These are phyloP conservation scores for Talaromyces islandicus DNA, from an alignment of 2,329 filamentous ascomycete genomes.

Conservation along the genomic window DNA sequence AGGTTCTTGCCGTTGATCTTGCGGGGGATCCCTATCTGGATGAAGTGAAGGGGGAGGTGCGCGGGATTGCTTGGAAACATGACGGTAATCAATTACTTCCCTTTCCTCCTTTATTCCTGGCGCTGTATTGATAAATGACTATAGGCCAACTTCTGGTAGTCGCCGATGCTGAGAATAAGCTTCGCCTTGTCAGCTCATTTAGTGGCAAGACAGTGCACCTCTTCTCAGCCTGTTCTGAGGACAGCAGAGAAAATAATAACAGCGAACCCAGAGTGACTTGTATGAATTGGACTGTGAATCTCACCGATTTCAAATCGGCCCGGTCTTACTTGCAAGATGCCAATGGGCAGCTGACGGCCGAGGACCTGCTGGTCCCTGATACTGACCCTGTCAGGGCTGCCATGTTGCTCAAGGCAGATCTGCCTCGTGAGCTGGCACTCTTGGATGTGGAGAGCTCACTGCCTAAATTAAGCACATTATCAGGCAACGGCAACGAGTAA, in stretches of 20 bases:
- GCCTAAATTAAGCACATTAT: constrained; percentile 68
- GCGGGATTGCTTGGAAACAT: constrained; percentile 56
- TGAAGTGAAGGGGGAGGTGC: constrained; percentile 35
- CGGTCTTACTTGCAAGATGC: constrained; percentile 35
- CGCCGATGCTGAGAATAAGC: constrained; percentile 73
- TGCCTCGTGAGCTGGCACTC: constrained; percentile 68
- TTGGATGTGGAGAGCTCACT: constrained; percentile 71
- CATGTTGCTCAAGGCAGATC: constrained; percentile 43
- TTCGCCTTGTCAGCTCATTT: constrained; percentile 72
- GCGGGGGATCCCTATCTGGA: constrained; percentile 33
- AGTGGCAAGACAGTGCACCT: constrained; percentile 76
- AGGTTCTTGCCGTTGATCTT: constrained; percentile 50
- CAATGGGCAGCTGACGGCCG: constrained; percentile 30
- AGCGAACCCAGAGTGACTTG: constrained; percentile 33
- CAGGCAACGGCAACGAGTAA: constrained; percentile 57
- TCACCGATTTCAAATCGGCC: constrained; percentile 44
- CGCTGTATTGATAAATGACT: not conserved
- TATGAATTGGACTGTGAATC: constrained; percentile 51
- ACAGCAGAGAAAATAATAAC: constrained; percentile 2
- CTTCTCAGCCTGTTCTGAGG: constrained; percentile 38
- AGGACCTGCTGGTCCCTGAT: constrained; percentile 37
- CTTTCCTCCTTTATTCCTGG: not conserved
- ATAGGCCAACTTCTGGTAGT: constrained; percentile 65
- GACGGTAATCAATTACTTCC: constrained; percentile 48
- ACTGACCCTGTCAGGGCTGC: constrained; percentile 30